phyloP scores from a whole-genome alignment of 805 yeast genomes.

The Yamadazyma sp. region DNA sequence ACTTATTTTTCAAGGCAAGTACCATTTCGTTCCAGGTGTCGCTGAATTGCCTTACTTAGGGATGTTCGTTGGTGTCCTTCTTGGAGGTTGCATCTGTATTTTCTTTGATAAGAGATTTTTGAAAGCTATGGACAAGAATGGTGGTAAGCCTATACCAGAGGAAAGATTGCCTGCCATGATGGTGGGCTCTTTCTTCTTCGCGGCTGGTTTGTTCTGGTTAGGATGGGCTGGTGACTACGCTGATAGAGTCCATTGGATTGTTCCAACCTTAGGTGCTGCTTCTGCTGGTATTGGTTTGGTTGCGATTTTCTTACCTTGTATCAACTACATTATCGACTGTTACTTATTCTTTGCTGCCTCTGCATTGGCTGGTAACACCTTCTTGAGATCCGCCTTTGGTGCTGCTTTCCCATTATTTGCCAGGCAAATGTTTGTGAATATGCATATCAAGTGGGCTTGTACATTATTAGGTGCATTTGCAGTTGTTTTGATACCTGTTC shows the following conservation, averaged over 20 bases:
- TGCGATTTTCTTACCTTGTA: conserved; percentile 56
- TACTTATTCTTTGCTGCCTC: conserved; percentile 60
- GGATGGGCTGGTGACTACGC: conserved; percentile 85
- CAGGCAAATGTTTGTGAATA: conserved; percentile 47
- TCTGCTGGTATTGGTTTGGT: conserved; percentile 47
- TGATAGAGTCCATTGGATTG: conserved; percentile 74
- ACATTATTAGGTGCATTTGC: conserved; percentile 55
- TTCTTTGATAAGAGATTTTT: conserved; percentile 55
- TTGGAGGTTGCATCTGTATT: conserved; percentile 57
- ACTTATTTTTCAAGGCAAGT: conserved; percentile 51
- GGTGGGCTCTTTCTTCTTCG: conserved; percentile 66
- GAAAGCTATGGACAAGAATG: conserved; percentile 47
- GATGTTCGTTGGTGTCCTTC: conserved; percentile 63
- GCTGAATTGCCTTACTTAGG: conserved; percentile 80
- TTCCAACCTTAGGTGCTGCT: conserved; percentile 50
- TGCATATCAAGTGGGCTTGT: conserved; percentile 56
- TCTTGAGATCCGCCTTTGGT: conserved; percentile 57
- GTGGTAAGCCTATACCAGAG: conserved; percentile 69
- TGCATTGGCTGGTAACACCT: conserved; percentile 64
- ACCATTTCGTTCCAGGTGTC: conserved; percentile 59
- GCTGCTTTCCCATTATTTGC: conserved; percentile 64
- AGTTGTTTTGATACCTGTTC: conserved; percentile 53
- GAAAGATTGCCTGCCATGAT: conserved; percentile 78
- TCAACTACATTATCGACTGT: conserved; percentile 62
- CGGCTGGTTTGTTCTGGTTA: conserved; percentile 81